These are phyloP conservation scores for Calonectria crousiana DNA, from an alignment of 2,329 filamentous ascomycete species.

Conservation along the genomic window DNA sequence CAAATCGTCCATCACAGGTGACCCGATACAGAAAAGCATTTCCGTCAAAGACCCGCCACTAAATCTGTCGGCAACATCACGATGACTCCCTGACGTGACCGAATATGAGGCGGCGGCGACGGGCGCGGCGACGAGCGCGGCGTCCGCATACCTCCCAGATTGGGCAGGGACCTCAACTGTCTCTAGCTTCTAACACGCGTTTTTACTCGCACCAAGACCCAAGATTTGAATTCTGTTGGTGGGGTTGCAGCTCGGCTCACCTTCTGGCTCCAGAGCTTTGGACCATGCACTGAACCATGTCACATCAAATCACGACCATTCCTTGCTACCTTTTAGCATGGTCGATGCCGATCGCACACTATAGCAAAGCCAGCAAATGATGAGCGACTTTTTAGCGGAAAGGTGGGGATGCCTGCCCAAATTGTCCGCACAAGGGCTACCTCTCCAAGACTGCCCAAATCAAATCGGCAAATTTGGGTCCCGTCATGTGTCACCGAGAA, in stretches of 20 bases:
- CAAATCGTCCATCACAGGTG: slow-evolving; percentile 11
- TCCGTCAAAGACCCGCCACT: slow-evolving; percentile 3
- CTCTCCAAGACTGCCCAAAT: slow-evolving; percentile 11
- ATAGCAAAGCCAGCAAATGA: slow-evolving; percentile 20
- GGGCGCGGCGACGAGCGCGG: slow-evolving; percentile 4
- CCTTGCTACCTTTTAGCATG: slow-evolving; percentile 4
- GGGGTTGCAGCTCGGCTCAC: slow-evolving; percentile 27
- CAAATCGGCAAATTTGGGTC: slow-evolving; percentile 15
- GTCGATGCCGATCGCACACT: slow-evolving; percentile 26
- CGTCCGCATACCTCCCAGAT: slow-evolving; percentile 11
- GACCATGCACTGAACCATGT: slow-evolving; percentile 17
- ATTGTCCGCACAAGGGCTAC: slow-evolving; percentile 10
- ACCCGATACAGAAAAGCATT: slow-evolving; percentile 25
- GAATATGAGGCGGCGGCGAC: neutral
- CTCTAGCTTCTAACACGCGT: slow-evolving; percentile 1
- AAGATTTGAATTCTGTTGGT: slow-evolving; percentile 17
- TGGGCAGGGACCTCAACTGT: neutral
- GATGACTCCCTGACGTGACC: slow-evolving; percentile 6
- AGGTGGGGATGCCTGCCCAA: slow-evolving; percentile 9
- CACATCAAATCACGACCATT: slow-evolving; percentile 14
- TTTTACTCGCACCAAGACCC: slow-evolving; percentile 1
- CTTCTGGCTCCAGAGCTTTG: neutral
- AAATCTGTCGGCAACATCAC: neutral
- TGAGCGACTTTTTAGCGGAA: neutral
- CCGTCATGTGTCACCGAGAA: slow-evolving; percentile 19